Evolutionary conservation across 495 filamentous ascomycete genomes (phyloP).

Genomic region (Xeromyces bisporus): DNA sequence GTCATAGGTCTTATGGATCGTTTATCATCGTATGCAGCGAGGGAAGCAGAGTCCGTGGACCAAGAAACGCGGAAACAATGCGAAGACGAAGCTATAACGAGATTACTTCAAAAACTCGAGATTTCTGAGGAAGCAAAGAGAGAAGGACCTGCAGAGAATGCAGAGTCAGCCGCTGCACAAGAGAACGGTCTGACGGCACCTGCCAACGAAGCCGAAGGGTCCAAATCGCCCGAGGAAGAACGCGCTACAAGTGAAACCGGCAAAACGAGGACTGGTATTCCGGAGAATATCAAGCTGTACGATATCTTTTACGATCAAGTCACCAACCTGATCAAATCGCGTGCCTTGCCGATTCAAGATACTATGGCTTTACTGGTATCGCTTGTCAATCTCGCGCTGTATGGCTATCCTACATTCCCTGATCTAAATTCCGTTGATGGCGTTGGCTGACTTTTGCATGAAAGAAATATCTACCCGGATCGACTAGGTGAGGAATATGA

Average conservation of each 20-base stretch:
- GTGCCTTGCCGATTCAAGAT: slow-evolving; percentile 84
- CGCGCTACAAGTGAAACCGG: slow-evolving; percentile 6
- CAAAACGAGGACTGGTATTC: slow-evolving; percentile 44
- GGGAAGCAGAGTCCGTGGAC: slow-evolving; percentile 64
- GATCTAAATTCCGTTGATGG: not conserved
- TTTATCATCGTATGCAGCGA: slow-evolving; percentile 76
- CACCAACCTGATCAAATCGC: slow-evolving; percentile 74
- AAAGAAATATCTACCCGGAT: slow-evolving; percentile 76
- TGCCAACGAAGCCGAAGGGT: slow-evolving; percentile 5
- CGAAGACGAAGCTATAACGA: slow-evolving; percentile 69
- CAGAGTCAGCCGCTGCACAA: slow-evolving; percentile 15
- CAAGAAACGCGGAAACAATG: slow-evolving; percentile 54
- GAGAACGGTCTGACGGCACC: slow-evolving; percentile 33
- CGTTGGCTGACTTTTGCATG: not conserved
- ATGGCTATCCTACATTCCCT: slow-evolving; percentile 7
- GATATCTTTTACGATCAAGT: slow-evolving; percentile 98
- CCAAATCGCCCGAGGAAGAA: slow-evolving; percentile 3
- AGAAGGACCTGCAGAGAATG: slow-evolving; percentile 15
- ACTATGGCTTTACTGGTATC: slow-evolving; percentile 86
- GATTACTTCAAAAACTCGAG: slow-evolving; percentile 59
- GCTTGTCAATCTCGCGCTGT: slow-evolving; percentile 74
- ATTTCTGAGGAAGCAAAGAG: slow-evolving; percentile 44
- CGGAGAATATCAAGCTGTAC: slow-evolving; percentile 76
- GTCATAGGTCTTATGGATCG: slow-evolving; percentile 97
- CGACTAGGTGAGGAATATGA: slow-evolving; percentile 32